phyloP scores from a whole-genome alignment of 495 filamentous ascomycete species.

The Penicillium cosmopolitanum region DNA sequence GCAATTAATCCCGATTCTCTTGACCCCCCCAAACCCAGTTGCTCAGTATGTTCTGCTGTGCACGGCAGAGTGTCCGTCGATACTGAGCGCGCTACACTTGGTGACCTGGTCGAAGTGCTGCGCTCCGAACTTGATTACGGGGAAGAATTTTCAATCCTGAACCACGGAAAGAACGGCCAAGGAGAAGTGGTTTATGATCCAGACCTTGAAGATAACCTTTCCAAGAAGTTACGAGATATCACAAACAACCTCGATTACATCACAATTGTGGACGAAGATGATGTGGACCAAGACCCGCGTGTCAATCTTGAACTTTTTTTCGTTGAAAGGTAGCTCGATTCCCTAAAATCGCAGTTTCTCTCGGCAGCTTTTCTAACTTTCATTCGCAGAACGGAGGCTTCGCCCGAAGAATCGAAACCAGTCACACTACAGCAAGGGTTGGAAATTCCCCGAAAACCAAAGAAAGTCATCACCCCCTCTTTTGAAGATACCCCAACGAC shows the following conservation, averaged over 20 bases:
- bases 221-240: conserved; percentile 78
- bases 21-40: conserved; percentile 75
- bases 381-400: conserved; percentile 26
- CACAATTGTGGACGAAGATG: conserved; percentile 88
- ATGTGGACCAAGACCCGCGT: conserved; percentile 77
- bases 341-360: too few relatives aligned
- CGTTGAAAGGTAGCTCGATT: conserved; percentile 45
- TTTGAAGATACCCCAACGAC: conserved; percentile 19
- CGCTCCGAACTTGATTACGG: conserved; percentile 74
- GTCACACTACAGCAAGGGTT: conserved; percentile 47
- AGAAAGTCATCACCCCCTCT: conserved; percentile 21
- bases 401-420: conserved; percentile 45
- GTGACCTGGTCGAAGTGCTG: conserved; percentile 79
- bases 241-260: conserved; percentile 71
- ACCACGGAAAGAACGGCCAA: conserved; percentile 42
- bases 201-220: conserved; percentile 84
- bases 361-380: conserved; percentile 11
- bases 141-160: conserved; percentile 79
- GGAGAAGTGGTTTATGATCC: conserved; percentile 77
- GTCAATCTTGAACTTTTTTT: conserved; percentile 79
- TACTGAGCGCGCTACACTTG: conserved; percentile 72
- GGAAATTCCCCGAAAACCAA: conserved; percentile 57
- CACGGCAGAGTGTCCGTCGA: conserved; percentile 69
- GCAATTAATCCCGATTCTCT: conserved; percentile 77
- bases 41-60: conserved; percentile 78